These are phyloP conservation scores for Phytophthora citrophthora DNA, from an alignment of 352 stramenopile species.

Conservation along the genomic window DNA sequence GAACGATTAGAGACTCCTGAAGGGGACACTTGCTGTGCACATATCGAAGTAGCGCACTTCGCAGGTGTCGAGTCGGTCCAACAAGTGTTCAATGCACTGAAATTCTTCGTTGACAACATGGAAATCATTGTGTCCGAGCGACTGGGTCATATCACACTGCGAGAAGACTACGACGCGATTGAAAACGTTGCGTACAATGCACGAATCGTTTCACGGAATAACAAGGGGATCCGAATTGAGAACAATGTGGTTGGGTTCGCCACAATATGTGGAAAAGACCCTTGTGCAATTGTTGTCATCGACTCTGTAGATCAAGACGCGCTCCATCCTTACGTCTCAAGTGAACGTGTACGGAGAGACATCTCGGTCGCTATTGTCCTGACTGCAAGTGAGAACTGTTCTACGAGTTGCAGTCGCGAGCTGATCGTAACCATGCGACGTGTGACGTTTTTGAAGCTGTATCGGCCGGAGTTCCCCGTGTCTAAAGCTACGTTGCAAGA, in stretches of 20 bases:
- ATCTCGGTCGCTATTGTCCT: conserved; percentile 15
- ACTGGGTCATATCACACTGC: conserved; percentile 33
- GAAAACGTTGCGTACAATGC: conserved; percentile 5
- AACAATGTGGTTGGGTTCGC: conserved; percentile 25
- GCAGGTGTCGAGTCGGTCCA: conserved; percentile 5
- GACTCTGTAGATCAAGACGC: conserved; percentile 38
- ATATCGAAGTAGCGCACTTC: background rate
- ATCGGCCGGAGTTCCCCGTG: conserved; percentile 14
- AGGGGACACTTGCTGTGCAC: background rate
- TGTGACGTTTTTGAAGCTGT: conserved; percentile 11
- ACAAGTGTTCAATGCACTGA: conserved; percentile 31
- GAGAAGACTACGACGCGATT: conserved; percentile 24
- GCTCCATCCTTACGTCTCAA: conserved; percentile 30
- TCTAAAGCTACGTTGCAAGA: conserved; percentile 8
- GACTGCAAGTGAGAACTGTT: background rate
- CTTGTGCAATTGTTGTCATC: conserved; percentile 9
- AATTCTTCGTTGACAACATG: conserved; percentile 22
- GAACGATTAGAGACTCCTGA: background rate
- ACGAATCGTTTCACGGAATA: background rate
- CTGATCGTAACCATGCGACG: conserved; percentile 30
- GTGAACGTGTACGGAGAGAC: conserved; percentile 28
- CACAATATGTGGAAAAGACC: conserved; percentile 5
- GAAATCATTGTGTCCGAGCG: conserved; percentile 45
- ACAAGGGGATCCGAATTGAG: conserved; percentile 15
- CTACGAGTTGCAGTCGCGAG: background rate